Evolutionary conservation across 1,139 yeast species (phyloP).

Genomic region (Kodamaea sp.): DNA sequence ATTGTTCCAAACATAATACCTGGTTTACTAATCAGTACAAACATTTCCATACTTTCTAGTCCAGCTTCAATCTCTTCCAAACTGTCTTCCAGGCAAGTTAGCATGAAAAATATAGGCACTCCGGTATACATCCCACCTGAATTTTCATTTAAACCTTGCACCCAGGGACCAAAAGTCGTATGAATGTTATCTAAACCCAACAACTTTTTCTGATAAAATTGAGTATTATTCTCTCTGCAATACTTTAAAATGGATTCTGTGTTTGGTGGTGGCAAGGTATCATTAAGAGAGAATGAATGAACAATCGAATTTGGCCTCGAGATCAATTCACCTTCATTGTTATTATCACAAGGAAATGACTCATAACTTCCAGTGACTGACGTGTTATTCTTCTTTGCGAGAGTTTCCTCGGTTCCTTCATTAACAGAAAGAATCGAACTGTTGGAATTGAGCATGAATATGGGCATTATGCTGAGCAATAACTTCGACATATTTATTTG

Average conservation of each 20-base stretch:
- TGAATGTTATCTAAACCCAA: conserved; percentile 10
- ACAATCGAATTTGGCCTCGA: no score
- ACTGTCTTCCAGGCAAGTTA: conserved; percentile 6
- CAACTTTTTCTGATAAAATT: conserved; percentile 8
- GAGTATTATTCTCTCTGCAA: conserved; percentile 6
- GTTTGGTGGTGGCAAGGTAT: background rate
- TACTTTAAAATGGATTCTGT: conserved; percentile 1
- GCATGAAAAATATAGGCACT: conserved; percentile 9
- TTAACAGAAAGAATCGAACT: background rate
- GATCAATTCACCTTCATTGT: no score
- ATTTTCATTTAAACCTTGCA: conserved; percentile 9
- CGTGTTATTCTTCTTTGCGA: no score
- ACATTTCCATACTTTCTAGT: no score
- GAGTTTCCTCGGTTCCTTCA: background rate
- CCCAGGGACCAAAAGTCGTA: conserved; percentile 13
- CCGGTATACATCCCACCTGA: conserved; percentile 9
- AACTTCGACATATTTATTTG: conserved; percentile 2
- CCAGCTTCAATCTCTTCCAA: background rate
- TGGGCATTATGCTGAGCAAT: conserved; percentile 3
- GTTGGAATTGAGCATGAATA: conserved; percentile 1
- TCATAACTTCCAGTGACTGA: no score
- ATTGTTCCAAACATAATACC: conserved; percentile 12
- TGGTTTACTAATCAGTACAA: conserved; percentile 3
- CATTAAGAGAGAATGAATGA: no score
- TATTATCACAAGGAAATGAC: no score